phyloP scores from a whole-genome alignment of 129 eudicot species.

The Lactuca sativa region DNA sequence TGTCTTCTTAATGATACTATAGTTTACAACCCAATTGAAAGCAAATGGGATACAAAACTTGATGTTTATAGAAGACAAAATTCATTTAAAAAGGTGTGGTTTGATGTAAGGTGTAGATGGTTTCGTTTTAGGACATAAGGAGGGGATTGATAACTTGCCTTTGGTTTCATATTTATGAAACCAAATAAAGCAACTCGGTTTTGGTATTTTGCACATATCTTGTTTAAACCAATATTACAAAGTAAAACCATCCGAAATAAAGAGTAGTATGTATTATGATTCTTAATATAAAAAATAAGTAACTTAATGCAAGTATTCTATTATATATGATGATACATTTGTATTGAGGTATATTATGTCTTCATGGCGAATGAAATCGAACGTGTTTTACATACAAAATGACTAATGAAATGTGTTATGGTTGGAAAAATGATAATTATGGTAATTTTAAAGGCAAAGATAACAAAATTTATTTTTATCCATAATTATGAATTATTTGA shows the following conservation, averaged over 20 bases:
- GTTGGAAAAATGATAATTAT: no score
- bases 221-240: no score
- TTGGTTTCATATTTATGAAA: not conserved
- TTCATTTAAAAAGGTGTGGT: not conserved
- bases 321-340: no score
- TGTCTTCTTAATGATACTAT: slow-evolving; percentile 3
- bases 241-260: not conserved
- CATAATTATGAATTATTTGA: no score
- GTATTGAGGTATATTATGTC: no score
- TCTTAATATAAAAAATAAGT: not conserved
- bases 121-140: not conserved
- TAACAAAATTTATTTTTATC: no score
- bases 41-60: slow-evolving; percentile 8
- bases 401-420: no score
- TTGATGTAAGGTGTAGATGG: not conserved
- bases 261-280: not conserved
- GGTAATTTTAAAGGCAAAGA: no score
- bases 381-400: no score
- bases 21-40: slow-evolving; percentile 8
- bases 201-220: not conserved
- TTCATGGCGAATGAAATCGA: no score
- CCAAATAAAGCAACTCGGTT: not conserved
- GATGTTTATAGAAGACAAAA: not conserved
- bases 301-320: no score
- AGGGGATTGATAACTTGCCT: not conserved